These are phyloP conservation scores for Gloeopeniophorella convolvens DNA, from an alignment of 768 basidiomycete genomes.

Conservation along the genomic window DNA sequence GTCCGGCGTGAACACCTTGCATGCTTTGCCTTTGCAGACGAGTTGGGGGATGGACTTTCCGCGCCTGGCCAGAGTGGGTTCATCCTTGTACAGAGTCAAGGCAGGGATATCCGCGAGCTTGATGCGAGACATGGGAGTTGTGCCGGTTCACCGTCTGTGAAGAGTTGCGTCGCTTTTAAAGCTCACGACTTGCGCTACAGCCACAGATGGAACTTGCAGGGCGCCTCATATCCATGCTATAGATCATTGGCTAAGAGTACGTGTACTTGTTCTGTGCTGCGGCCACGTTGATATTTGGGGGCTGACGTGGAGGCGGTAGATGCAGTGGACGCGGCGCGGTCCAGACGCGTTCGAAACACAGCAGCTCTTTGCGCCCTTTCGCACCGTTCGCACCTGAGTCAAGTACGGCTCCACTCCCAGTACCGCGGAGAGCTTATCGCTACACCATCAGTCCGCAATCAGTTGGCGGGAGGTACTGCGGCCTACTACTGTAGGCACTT, in stretches of 20 bases:
- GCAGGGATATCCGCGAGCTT: constrained; percentile 66
- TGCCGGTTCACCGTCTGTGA: neutral
- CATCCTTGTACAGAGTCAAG: constrained; percentile 71
- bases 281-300: constrained; percentile 11
- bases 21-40: constrained; percentile 72
- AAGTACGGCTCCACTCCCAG: too few relatives aligned
- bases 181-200: too few relatives aligned
- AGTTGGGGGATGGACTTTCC: constrained; percentile 70
- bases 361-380: too few relatives aligned
- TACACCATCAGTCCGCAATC: too few relatives aligned
- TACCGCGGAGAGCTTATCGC: too few relatives aligned
- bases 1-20: constrained; percentile 71
- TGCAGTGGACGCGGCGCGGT: too few relatives aligned
- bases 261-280: neutral
- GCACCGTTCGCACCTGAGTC: too few relatives aligned
- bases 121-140: constrained; percentile 53
- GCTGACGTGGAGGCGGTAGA: constrained; percentile 7
- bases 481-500: too few relatives aligned
- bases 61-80: constrained; percentile 59
- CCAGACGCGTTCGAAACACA: too few relatives aligned
- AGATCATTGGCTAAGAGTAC: neutral
- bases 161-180: too few relatives aligned
- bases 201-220: neutral
- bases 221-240: neutral
- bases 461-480: too few relatives aligned